Percentiles rank a stretch among this genome's conserved stretches.
phyloP scores from a whole-genome alignment of 345 rosid genomes.

The Rubroshorea leprosula region DNA sequence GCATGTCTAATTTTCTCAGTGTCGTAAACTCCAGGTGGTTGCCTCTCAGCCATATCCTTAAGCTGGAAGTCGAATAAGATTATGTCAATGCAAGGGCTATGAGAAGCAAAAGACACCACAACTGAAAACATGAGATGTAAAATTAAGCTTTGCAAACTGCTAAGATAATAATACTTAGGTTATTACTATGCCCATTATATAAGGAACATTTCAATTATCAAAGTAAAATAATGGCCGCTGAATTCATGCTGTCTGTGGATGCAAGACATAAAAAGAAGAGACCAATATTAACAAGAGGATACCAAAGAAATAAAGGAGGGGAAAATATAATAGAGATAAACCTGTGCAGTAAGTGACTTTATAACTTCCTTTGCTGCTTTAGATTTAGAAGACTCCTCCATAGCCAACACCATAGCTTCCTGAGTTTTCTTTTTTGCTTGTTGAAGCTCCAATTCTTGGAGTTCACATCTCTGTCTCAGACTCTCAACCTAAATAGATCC shows the following conservation, averaged over 20 bases:
- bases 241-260: not conserved
- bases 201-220: not conserved
- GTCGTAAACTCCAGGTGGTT: conserved; percentile 66
- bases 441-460: conserved; percentile 82
- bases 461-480: conserved; percentile 68
- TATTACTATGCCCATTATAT: not conserved
- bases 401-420: conserved; percentile 66
- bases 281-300: not conserved
- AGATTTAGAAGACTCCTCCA: conserved; percentile 79
- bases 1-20: conserved; percentile 41
- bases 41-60: conserved; percentile 80
- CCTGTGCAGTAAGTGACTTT: conserved; percentile 92
- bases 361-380: conserved; percentile 94
- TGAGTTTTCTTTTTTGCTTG: conserved; percentile 72
- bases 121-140: too few relatives aligned
- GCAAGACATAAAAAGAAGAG: not conserved
- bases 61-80: conserved; percentile 44
- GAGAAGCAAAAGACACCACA: too few relatives aligned
- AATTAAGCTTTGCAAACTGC: not conserved
- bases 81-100: not conserved
- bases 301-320: not conserved
- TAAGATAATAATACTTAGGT: not conserved
- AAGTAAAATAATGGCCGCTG: too few relatives aligned
- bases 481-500: conserved; percentile 56
- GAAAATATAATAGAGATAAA: conserved; percentile 19